Percentiles rank a stretch among this genome's conserved stretches.
These are phyloP conservation scores for Colletotrichum phormii DNA, from an alignment of 2,329 filamentous ascomycete genomes.

Conservation along the genomic window DNA sequence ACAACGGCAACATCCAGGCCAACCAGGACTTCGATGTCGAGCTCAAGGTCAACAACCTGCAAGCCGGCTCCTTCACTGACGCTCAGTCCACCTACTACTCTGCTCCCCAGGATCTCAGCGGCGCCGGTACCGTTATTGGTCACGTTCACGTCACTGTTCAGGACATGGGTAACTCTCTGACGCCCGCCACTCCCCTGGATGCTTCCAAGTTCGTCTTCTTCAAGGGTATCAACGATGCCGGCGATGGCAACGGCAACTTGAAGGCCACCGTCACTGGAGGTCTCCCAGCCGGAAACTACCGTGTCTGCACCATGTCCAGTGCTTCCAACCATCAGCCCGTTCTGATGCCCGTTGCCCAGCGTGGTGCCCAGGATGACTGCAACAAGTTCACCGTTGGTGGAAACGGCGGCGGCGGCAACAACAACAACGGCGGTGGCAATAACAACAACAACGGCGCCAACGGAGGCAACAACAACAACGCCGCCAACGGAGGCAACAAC, in stretches of 20 bases:
- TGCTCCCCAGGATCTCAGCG: slow-evolving; percentile 65
- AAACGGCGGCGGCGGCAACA: slow-evolving; percentile 38
- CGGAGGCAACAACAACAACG: slow-evolving; percentile 20
- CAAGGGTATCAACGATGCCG: slow-evolving; percentile 74
- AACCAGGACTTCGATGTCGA: slow-evolving; percentile 64
- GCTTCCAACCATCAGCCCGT: slow-evolving; percentile 76
- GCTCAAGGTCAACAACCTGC: slow-evolving; percentile 65
- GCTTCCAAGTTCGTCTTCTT: slow-evolving; percentile 69
- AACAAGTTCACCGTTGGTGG: slow-evolving; percentile 41
- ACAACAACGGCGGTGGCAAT: slow-evolving; percentile 37
- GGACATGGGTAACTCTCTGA: slow-evolving; percentile 62
- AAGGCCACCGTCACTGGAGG: slow-evolving; percentile 66
- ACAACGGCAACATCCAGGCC: slow-evolving; percentile 59
- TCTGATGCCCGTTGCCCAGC: slow-evolving; percentile 74
- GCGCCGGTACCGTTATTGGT: slow-evolving; percentile 63
- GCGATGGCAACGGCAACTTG: slow-evolving; percentile 66
- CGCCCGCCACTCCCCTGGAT: slow-evolving; percentile 64
- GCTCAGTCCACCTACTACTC: slow-evolving; percentile 70
- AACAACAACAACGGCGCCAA: slow-evolving; percentile 36
- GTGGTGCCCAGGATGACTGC: slow-evolving; percentile 75
- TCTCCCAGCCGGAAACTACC: slow-evolving; percentile 72
- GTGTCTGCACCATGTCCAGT: slow-evolving; percentile 72
- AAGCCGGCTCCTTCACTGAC: slow-evolving; percentile 71
- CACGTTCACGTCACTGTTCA: slow-evolving; percentile 72
- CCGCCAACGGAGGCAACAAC: slow-evolving; percentile 38